Percentiles rank a stretch among this genome's conserved stretches.
Conservation (phyloP, 331 rosid species). For the Pyracantha coccinea region DNA sequence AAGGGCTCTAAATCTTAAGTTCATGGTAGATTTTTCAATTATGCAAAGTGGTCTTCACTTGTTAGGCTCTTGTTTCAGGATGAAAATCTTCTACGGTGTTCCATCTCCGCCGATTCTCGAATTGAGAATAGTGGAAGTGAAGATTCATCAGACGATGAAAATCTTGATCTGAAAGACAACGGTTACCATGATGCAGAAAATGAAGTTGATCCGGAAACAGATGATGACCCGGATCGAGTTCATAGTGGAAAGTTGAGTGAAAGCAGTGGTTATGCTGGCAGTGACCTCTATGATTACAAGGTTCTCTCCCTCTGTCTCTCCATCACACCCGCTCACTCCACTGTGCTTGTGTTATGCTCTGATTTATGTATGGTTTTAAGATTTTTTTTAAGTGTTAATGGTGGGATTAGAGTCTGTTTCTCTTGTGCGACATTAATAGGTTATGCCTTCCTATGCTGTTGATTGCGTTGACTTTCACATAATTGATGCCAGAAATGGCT, state of each 20-base stretch:
- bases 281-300: conserved; percentile 97
- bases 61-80: conserved; percentile 47
- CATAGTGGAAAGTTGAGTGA: conserved; percentile 94
- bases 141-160: conserved; percentile 81
- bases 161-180: conserved; percentile 66
- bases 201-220: conserved; percentile 86
- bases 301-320: conserved; percentile 28
- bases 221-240: conserved; percentile 81
- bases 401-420: background rate
- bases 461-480: background rate
- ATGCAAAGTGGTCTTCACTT: background rate
- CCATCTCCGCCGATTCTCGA: conserved; percentile 94
- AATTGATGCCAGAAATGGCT: background rate
- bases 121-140: conserved; percentile 87
- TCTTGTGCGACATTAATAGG: background rate
- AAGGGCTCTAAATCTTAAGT: background rate
- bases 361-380: background rate
- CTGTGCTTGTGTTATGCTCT: background rate
- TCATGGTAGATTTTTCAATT: background rate
- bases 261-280: conserved; percentile 96
- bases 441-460: background rate
- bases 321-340: background rate
- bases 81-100: conserved; percentile 85
- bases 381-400: background rate
- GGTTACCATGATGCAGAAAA: conserved; percentile 95